Evolutionary conservation across 2,329 filamentous ascomycete species (phyloP), one percentile per base, ranked within the genome.

Genomic region (Penicillium vulpinum): DNA sequence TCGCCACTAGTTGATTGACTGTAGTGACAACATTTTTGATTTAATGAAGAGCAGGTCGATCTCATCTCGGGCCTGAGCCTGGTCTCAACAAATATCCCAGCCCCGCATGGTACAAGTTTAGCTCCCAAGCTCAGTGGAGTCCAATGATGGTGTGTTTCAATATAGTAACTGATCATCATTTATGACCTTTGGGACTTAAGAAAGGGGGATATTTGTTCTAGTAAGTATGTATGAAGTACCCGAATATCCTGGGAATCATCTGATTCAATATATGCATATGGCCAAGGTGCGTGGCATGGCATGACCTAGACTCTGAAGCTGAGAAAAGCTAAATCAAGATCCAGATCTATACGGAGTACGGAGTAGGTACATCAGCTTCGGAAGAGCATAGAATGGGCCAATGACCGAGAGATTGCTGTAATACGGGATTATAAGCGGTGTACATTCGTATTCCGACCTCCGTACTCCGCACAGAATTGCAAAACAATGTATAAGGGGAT

Each of bases 1-100:
- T 66, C 61, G 46, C 58, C 60, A 66, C 60, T 66, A 66, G 63
- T 57, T 65, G 58, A 66, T 65, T 65, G 64, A 63, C 47, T 62
- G 48, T 28, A 38, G 40, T 31, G 18, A n/a, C 38, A 43, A 40
- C 56, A 63, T 60, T 54, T 61, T 56, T 62, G 51, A 61, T 61
- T 48, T 61, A 56, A 62, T 49, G 24, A 47, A 50, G 36, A 49
- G 54, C 45, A 63, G 62, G 56, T 60, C 59, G 59, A 63, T 61
- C 59, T 62, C 50, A 47, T 54, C 41, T 41, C n/a, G 9, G 46
- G 33, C 28, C 47, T 58, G 33, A 39, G 43, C 50, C 31, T 60
- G 47, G 47, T 35, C 28, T 51, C 59, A 28, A 22, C 50, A 10
- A 16, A 18, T 22, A 49, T 59, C 45, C 59, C 56, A 59, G 62